Evolutionary conservation across 352 stramenopile genomes (phyloP).

Genomic region (Globisporangium takayamanum): DNA sequence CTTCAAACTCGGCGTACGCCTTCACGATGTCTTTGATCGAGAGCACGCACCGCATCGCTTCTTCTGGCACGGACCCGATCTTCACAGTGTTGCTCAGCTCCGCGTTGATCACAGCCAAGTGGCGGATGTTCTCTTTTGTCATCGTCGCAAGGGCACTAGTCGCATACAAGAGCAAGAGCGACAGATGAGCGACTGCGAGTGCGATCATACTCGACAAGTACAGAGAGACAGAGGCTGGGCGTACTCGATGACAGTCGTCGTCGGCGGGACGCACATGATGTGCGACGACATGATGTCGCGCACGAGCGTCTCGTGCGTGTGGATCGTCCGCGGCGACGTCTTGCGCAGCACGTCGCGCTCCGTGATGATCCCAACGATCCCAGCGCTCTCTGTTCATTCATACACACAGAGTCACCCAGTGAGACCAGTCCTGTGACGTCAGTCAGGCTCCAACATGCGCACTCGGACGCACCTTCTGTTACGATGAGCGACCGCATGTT

Average conservation of each 20-base stretch:
- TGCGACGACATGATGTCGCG: slow-evolving; percentile 81
- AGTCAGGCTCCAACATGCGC: background rate
- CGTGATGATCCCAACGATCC: slow-evolving; percentile 79
- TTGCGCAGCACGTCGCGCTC: slow-evolving; percentile 81
- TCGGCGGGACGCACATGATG: slow-evolving; percentile 81
- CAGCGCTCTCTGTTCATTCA: slow-evolving; percentile 28
- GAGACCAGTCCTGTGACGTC: background rate
- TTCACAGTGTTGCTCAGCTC: slow-evolving; percentile 68
- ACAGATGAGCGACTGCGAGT: background rate
- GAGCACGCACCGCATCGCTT: slow-evolving; percentile 80
- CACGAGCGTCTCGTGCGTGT: slow-evolving; percentile 44
- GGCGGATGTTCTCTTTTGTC: slow-evolving; percentile 83
- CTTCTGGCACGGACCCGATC: slow-evolving; percentile 67
- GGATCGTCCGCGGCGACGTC: slow-evolving; percentile 44
- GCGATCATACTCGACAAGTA: background rate
- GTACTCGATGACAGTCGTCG: slow-evolving; percentile 77
- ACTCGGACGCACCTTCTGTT: slow-evolving; percentile 37
- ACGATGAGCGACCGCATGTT: slow-evolving; percentile 81
- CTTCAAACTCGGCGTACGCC: slow-evolving; percentile 63
- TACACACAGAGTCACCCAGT: background rate
- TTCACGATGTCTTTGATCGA: slow-evolving; percentile 85
- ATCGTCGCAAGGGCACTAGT: slow-evolving; percentile 72
- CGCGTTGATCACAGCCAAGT: slow-evolving; percentile 76
- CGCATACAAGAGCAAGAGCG: background rate
- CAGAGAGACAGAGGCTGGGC: slow-evolving; percentile 6